These are phyloP conservation scores for Aspergillus sclerotiicarbonarius DNA, from an alignment of 495 filamentous ascomycete genomes.

Conservation along the genomic window DNA sequence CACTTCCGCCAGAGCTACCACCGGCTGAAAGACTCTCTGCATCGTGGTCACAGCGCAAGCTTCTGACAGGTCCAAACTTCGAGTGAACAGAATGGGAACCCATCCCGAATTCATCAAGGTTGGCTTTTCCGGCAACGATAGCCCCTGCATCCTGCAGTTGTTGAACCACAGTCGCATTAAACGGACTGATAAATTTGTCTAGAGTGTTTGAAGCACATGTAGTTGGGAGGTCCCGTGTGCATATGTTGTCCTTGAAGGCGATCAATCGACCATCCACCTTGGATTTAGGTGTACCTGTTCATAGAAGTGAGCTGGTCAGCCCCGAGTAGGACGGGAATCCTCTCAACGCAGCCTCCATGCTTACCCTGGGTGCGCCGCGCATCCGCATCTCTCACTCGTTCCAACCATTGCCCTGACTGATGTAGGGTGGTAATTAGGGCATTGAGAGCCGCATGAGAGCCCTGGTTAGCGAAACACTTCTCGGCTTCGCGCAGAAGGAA, in stretches of 20 bases:
- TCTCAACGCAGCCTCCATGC: not conserved
- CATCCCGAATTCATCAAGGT: constrained; percentile 98
- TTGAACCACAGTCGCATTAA: constrained; percentile 77
- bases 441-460: constrained; percentile 38
- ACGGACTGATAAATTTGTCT: constrained; percentile 69
- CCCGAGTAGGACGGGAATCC: not conserved
- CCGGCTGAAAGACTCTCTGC: constrained; percentile 63
- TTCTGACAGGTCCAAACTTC: constrained; percentile 64
- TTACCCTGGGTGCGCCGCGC: constrained; percentile 38
- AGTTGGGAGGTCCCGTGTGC: constrained; percentile 64
- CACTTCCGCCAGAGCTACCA: constrained; percentile 93
- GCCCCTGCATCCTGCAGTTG: constrained; percentile 64
- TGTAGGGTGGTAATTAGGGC: constrained; percentile 44
- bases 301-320: constrained; percentile 1
- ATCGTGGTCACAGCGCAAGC: constrained; percentile 22
- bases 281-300: constrained; percentile 33
- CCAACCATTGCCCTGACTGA: constrained; percentile 32
- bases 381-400: constrained; percentile 41
- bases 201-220: constrained; percentile 81
- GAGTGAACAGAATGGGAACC: constrained; percentile 85
- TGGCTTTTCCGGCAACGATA: constrained; percentile 73
- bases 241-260: constrained; percentile 90
- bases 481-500: constrained; percentile 51
- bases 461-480: constrained; percentile 48
- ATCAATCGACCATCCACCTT: constrained; percentile 55